Evolutionary conservation across 345 rosid species (phyloP).

Genomic region (Microthlaspi erraticum): DNA sequence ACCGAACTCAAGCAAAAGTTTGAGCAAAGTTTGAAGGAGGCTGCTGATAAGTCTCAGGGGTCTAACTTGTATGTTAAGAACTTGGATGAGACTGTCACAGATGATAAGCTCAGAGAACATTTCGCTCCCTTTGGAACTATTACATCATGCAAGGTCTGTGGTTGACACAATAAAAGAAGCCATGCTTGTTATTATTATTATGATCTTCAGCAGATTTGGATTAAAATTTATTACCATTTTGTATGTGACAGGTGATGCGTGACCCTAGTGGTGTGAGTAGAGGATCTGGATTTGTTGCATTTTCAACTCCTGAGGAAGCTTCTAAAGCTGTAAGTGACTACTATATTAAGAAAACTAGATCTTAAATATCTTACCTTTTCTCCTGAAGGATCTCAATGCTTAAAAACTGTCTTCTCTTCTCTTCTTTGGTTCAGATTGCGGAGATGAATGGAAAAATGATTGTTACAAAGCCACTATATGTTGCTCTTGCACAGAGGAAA

Average conservation of each 20-base stretch:
- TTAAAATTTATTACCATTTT: slow-evolving; percentile 21
- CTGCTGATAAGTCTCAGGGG: slow-evolving; percentile 84
- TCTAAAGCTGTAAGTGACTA: slow-evolving; percentile 76
- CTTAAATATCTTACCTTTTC: background rate
- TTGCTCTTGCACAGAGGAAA: slow-evolving; percentile 90
- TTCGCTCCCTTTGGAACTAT: slow-evolving; percentile 80
- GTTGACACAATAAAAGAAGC: background rate
- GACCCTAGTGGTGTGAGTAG: slow-evolving; percentile 84
- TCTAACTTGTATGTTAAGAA: slow-evolving; percentile 87
- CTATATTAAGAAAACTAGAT: background rate
- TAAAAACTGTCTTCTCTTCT: background rate
- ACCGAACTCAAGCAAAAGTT: slow-evolving; percentile 62
- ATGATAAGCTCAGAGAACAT: slow-evolving; percentile 81
- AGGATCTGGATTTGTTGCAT: slow-evolving; percentile 97
- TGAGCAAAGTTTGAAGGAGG: slow-evolving; percentile 84
- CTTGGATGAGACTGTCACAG: slow-evolving; percentile 81
- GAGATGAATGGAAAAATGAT: slow-evolving; percentile 97
- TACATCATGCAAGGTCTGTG: slow-evolving; percentile 85
- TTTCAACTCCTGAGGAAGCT: slow-evolving; percentile 89
- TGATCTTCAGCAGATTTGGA: background rate
- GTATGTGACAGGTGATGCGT: slow-evolving; percentile 74
- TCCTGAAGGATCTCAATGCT: background rate
- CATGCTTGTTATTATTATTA: background rate
- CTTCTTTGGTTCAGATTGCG: slow-evolving; percentile 36
- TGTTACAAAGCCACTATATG: slow-evolving; percentile 85